These are phyloP conservation scores for Lanmaoa pseudosensibilis DNA, from an alignment of 768 basidiomycete genomes.

Conservation along the genomic window DNA sequence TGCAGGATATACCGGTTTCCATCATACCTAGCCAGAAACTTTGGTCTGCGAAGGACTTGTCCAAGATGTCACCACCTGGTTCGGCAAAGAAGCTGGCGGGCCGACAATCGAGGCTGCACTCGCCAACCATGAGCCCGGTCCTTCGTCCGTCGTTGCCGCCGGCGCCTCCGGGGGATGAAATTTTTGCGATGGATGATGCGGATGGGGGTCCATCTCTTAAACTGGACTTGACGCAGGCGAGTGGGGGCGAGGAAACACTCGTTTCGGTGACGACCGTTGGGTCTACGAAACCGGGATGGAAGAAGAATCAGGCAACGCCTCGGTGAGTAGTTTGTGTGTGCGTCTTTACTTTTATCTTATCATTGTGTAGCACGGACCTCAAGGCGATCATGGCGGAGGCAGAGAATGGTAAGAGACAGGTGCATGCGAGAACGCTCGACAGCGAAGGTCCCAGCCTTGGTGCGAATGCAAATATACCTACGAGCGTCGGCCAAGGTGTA, in stretches of 20 bases:
- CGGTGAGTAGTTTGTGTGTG: slow-evolving; percentile 41
- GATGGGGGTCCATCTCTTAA: slow-evolving; percentile 39
- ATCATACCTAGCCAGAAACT: slow-evolving; percentile 38
- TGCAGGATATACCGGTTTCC: slow-evolving; percentile 65
- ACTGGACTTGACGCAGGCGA: slow-evolving; percentile 12
- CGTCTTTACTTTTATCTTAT: slow-evolving; percentile 15
- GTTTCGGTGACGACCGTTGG: not conserved
- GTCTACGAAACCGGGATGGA: slow-evolving; percentile 44
- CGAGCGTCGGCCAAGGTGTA: not conserved
- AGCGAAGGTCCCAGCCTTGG: not conserved
- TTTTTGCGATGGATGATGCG: slow-evolving; percentile 83
- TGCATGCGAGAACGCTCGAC: slow-evolving; percentile 1
- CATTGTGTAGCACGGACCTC: slow-evolving; percentile 68
- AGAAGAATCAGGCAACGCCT: slow-evolving; percentile 43
- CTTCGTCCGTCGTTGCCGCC: slow-evolving; percentile 18
- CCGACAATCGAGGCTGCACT: not conserved
- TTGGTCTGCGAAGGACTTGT: slow-evolving; percentile 26
- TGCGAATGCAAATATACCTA: not conserved
- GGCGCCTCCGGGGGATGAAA: slow-evolving; percentile 54
- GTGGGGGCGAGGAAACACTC: not conserved
- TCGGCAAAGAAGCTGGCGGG: slow-evolving; percentile 12
- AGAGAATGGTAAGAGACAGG: slow-evolving; percentile 34
- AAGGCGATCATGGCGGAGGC: slow-evolving; percentile 85
- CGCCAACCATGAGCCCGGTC: slow-evolving; percentile 23
- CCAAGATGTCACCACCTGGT: slow-evolving; percentile 35